Evolutionary conservation across 805 yeast genomes (phyloP).

Genomic region (Wickerhamomyces bisporus): DNA sequence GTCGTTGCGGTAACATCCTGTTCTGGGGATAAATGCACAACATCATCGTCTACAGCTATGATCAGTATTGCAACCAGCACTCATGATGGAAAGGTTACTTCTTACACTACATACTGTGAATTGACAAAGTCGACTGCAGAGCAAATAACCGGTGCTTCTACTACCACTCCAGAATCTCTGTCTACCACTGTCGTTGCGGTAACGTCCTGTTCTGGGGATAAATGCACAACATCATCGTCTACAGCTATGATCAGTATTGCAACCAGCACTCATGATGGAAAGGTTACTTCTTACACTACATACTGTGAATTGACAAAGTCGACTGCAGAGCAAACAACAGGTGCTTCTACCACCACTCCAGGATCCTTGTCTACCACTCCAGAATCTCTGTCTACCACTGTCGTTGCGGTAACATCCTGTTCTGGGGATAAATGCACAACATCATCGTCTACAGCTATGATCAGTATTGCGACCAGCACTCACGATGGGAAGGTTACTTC

Average conservation of each 20-base stretch:
- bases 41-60: conserved; percentile 18
- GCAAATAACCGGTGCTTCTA: neutral
- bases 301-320: conserved; percentile 14
- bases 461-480: conserved; percentile 23
- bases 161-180: neutral
- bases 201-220: conserved; percentile 8
- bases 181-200: conserved; percentile 1
- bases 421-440: conserved; percentile 22
- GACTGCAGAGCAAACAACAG: conserved; percentile 14
- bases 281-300: conserved; percentile 3
- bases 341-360: neutral
- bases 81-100: conserved; percentile 7
- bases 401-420: conserved; percentile 1
- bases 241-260: conserved; percentile 16
- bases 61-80: conserved; percentile 23
- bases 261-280: conserved; percentile 21
- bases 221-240: conserved; percentile 22
- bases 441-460: conserved; percentile 15
- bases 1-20: conserved; percentile 1
- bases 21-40: conserved; percentile 20
- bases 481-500: conserved; percentile 7
- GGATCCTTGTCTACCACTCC: neutral
- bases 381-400: neutral
- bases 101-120: conserved; percentile 8
- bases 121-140: conserved; percentile 17